Evolutionary conservation across 1,284 basidiomycete species (phyloP).

Genomic region (Naganishia sp.): DNA sequence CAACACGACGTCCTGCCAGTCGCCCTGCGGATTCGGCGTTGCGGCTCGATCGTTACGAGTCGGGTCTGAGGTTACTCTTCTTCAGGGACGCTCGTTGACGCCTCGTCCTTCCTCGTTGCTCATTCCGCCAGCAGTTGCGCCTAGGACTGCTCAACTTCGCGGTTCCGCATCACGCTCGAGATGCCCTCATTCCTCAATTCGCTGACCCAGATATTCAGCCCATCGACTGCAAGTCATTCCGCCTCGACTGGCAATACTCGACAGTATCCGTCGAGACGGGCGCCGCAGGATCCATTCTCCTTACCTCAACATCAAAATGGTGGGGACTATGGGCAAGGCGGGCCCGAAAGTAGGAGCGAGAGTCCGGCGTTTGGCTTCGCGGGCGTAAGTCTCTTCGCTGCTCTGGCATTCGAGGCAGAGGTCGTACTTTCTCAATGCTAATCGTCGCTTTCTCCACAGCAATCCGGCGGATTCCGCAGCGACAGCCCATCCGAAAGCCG

Average conservation of each 20-base stretch:
- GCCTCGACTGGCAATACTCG: neutral
- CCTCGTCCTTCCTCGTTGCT: no score
- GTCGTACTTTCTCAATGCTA: no score
- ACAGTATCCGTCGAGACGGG: constrained; percentile 10
- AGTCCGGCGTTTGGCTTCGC: constrained; percentile 21
- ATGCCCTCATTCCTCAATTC: constrained; percentile 25
- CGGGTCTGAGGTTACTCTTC: neutral
- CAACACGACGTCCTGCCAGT: neutral
- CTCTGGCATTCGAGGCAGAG: no score
- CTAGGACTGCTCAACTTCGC: no score
- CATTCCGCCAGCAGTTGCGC: no score
- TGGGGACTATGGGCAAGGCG: constrained; percentile 3
- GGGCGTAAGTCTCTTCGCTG: neutral
- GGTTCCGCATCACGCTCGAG: neutral
- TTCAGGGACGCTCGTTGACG: neutral
- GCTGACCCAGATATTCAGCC: constrained; percentile 26
- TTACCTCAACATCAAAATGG: constrained; percentile 19
- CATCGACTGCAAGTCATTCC: constrained; percentile 1
- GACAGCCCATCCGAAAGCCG: constrained; percentile 17
- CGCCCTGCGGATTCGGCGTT: no score
- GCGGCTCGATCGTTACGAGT: neutral
- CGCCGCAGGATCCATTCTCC: constrained; percentile 11
- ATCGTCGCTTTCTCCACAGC: neutral
- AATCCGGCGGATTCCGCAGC: constrained; percentile 7
- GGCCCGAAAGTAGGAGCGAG: constrained; percentile 12